Evolutionary conservation across 192 early-diverging fungal species (phyloP).

Genomic region (Dissophora ornata): DNA sequence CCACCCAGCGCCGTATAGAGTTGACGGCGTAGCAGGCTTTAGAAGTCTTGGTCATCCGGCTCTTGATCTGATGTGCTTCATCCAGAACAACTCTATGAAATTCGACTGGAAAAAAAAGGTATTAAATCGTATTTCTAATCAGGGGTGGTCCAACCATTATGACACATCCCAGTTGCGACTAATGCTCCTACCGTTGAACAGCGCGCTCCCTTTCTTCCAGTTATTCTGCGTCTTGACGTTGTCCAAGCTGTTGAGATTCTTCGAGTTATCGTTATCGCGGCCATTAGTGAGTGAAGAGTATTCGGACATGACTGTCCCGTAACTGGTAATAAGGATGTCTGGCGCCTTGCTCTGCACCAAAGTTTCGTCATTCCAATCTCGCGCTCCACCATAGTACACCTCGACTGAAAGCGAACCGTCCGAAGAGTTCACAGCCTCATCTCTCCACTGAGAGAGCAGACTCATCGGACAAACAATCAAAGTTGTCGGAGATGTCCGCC

Average conservation of each 20-base stretch:
- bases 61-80: slow-evolving; percentile 95
- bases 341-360: slow-evolving; percentile 22
- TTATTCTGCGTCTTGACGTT: slow-evolving; percentile 28
- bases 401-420: slow-evolving; percentile 53
- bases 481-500: slow-evolving; percentile 56
- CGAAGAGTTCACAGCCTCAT: slow-evolving; percentile 59
- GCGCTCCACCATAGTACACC: slow-evolving; percentile 59
- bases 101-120: slow-evolving; percentile 66
- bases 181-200: slow-evolving; percentile 42
- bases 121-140: neutral
- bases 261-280: neutral
- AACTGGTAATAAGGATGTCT: slow-evolving; percentile 65
- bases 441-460: slow-evolving; percentile 64
- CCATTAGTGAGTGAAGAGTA: slow-evolving; percentile 13
- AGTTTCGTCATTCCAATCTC: slow-evolving; percentile 28
- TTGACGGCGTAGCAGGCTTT: slow-evolving; percentile 77
- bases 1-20: slow-evolving; percentile 83
- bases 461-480: slow-evolving; percentile 67
- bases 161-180: neutral
- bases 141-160: no score
- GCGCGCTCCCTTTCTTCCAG: slow-evolving; percentile 31
- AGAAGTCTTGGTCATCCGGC: slow-evolving; percentile 76
- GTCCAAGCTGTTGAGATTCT: slow-evolving; percentile 7
- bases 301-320: slow-evolving; percentile 61
- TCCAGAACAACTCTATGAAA: slow-evolving; percentile 93